Evolutionary conservation across 2,329 filamentous ascomycete species (phyloP).

Genomic region (Fusarium metavorans): DNA sequence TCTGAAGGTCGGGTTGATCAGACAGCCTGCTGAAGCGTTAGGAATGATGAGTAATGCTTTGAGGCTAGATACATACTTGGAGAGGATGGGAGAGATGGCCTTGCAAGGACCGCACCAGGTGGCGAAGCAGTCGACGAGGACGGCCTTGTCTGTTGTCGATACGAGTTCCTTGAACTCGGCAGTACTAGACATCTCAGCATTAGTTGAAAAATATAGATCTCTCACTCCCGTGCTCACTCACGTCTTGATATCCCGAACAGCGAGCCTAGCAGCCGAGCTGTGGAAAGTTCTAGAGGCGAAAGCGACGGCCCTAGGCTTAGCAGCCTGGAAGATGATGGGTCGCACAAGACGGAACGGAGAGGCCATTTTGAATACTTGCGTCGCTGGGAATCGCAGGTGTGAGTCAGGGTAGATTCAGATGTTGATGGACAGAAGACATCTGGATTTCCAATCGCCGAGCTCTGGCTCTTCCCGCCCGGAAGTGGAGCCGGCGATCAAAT

Average conservation of each 20-base stretch:
- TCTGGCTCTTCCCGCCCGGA: conserved; percentile 15
- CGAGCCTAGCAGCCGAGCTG: conserved; percentile 56
- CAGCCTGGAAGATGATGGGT: conserved; percentile 33
- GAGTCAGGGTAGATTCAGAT: background rate
- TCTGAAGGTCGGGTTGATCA: conserved; percentile 62
- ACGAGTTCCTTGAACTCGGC: conserved; percentile 69
- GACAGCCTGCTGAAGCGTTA: conserved; percentile 34
- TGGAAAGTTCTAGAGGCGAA: conserved; percentile 46
- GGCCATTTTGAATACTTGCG: conserved; percentile 28
- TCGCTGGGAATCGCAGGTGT: background rate
- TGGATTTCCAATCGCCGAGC: conserved; percentile 33
- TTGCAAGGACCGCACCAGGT: conserved; percentile 96
- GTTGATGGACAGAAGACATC: conserved; percentile 13
- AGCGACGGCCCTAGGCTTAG: conserved; percentile 27
- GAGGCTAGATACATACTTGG: conserved; percentile 38
- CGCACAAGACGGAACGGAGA: conserved; percentile 32
- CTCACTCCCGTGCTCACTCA: conserved; percentile 37
- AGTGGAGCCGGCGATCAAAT: conserved; percentile 19
- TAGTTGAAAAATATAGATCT: background rate
- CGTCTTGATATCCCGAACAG: conserved; percentile 58
- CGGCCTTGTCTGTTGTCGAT: conserved; percentile 64
- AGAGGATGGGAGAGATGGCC: conserved; percentile 81
- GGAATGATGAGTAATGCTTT: background rate
- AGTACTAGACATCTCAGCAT: conserved; percentile 46
- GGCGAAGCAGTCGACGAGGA: conserved; percentile 76